Evolutionary conservation across 176 grass and related monocot genomes (phyloP).

Genomic region (Musa acuminata): DNA sequence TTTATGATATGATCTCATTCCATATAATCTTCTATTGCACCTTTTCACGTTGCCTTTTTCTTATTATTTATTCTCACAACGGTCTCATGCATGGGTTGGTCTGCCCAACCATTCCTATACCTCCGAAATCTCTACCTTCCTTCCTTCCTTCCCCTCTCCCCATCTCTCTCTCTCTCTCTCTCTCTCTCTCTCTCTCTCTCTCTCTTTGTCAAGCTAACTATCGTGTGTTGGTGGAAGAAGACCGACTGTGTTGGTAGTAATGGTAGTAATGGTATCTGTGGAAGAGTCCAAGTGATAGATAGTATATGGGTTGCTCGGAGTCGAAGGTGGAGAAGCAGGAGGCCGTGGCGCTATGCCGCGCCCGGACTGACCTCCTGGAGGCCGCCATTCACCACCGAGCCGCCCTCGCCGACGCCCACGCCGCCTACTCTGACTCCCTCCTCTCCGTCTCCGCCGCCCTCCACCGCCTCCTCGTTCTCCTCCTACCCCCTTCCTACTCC

Average conservation of each 20-base stretch:
- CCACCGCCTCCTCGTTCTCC: slow-evolving; percentile 38
- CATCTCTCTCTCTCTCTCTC: background rate
- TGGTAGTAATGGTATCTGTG: no score
- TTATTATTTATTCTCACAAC: no score
- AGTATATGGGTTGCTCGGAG: slow-evolving; percentile 64
- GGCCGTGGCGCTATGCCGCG: slow-evolving; percentile 62
- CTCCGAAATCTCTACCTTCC: no score
- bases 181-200: no score
- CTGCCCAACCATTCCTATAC: no score
- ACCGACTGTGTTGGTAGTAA: background rate
- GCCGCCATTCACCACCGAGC: slow-evolving; percentile 71
- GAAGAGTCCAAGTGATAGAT: no score
- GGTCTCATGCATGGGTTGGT: no score
- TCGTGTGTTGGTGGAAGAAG: background rate
- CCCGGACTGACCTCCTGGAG: slow-evolving; percentile 55
- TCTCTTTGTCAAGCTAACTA: no score
- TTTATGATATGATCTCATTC: no score
- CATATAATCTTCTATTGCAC: no score
- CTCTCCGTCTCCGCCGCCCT: slow-evolving; percentile 45
- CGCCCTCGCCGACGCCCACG: slow-evolving; percentile 61
- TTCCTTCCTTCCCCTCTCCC: background rate
- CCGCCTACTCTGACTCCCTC: slow-evolving; percentile 45
- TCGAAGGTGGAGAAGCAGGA: slow-evolving; percentile 83
- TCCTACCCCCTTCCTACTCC: background rate
- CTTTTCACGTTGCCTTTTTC: no score